phyloP scores from a whole-genome alignment of 1,284 basidiomycete species.

The Cryptococcus jaspeensis region DNA sequence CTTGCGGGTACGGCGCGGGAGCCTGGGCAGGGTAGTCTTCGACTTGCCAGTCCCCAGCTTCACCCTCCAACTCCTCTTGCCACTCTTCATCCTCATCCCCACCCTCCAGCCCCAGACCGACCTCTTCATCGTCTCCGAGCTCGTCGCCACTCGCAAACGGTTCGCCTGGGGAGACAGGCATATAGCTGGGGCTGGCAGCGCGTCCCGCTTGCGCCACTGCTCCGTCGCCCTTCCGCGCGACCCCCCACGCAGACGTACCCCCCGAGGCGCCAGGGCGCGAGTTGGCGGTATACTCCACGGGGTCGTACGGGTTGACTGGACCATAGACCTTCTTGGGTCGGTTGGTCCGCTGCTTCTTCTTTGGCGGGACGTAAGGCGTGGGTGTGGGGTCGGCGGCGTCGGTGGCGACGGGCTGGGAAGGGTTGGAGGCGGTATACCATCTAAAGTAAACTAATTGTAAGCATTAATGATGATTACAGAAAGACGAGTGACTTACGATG shows the following conservation, averaged over 20 bases:
- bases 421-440: constrained; percentile 18
- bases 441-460: too few species aligned
- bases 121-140: constrained; percentile 21
- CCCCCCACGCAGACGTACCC: too few species aligned
- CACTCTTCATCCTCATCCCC: constrained; percentile 14
- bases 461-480: too few species aligned
- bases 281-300: background rate
- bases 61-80: constrained; percentile 24
- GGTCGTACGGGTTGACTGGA: background rate
- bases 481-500: constrained; percentile 42
- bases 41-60: constrained; percentile 10
- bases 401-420: background rate
- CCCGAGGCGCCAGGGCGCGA: background rate
- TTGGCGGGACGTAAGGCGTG: background rate
- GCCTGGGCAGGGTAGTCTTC: background rate
- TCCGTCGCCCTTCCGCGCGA: background rate
- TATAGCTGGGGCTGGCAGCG: constrained; percentile 21
- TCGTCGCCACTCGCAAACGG: constrained; percentile 8
- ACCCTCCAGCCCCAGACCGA: constrained; percentile 13
- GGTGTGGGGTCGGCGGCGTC: background rate
- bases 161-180: constrained; percentile 22
- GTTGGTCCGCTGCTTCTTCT: constrained; percentile 2
- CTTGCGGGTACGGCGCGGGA: background rate
- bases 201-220: too few species aligned
- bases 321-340: background rate